Evolutionary conservation across 2,329 filamentous ascomycete genomes (phyloP).

Genomic region (Aspergillus tubingensis): DNA sequence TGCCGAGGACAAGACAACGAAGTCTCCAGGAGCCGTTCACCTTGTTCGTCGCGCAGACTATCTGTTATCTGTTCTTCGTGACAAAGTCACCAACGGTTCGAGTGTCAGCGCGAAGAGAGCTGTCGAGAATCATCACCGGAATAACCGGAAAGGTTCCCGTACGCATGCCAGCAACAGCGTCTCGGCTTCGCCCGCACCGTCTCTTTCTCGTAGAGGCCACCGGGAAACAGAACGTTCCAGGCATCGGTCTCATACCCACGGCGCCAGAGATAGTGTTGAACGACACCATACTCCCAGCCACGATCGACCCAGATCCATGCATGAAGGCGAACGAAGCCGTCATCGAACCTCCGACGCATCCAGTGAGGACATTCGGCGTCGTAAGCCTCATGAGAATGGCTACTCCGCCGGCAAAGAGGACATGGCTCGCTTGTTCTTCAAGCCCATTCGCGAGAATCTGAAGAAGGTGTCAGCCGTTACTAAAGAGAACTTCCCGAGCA

Average conservation of each 20-base stretch:
- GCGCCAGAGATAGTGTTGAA: constrained; percentile 45
- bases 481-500: constrained; percentile 48
- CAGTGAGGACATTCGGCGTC: constrained; percentile 38
- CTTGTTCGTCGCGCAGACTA: constrained; percentile 94
- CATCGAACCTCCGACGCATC: constrained; percentile 37
- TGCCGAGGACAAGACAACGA: constrained; percentile 58
- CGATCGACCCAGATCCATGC: constrained; percentile 42
- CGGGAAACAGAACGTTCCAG: constrained; percentile 46
- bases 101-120: constrained; percentile 70
- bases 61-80: constrained; percentile 88
- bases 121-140: constrained; percentile 90
- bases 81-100: constrained; percentile 71
- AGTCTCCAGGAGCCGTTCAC: constrained; percentile 95
- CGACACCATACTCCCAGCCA: constrained; percentile 45
- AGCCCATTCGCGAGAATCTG: constrained; percentile 47
- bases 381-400: constrained; percentile 42
- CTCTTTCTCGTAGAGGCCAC: constrained; percentile 42
- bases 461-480: constrained; percentile 48
- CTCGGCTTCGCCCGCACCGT: constrained; percentile 50
- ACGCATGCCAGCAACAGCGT: constrained; percentile 40
- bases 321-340: constrained; percentile 36
- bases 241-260: constrained; percentile 44
- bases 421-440: constrained; percentile 49
- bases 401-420: constrained; percentile 34
- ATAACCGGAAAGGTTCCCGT: constrained; percentile 72